Evolutionary conservation across 768 basidiomycete genomes (phyloP).

Genomic region (Polyporus arcularius): DNA sequence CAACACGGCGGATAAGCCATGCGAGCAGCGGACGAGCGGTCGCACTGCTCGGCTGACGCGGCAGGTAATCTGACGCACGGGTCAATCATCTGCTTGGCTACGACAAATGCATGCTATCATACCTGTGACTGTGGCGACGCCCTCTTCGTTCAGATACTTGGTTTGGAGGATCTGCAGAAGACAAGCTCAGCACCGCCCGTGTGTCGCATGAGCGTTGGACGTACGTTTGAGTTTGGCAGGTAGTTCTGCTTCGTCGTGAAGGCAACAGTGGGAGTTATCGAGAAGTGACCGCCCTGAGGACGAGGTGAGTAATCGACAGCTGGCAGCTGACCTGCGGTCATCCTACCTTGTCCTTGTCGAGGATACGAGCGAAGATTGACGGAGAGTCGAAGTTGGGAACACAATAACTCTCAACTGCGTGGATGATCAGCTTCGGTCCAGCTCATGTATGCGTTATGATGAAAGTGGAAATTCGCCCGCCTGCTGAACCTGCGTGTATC

Average conservation of each 20-base stretch:
- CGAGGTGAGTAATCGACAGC: background rate
- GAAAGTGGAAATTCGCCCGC: too few species aligned
- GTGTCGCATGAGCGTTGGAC: conserved; percentile 15
- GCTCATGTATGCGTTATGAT: too few species aligned
- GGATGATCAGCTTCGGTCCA: background rate
- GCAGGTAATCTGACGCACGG: conserved; percentile 65
- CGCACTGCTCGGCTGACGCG: conserved; percentile 52
- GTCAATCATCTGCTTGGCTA: conserved; percentile 6
- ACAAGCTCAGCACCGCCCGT: background rate
- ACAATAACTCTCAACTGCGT: conserved; percentile 86
- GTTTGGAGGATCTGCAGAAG: background rate
- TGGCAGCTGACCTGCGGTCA: background rate
- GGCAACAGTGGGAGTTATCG: conserved; percentile 70
- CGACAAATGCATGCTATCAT: background rate
- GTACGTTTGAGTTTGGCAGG: conserved; percentile 78
- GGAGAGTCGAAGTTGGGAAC: conserved; percentile 94
- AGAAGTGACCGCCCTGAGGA: conserved; percentile 83
- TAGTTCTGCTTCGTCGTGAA: conserved; percentile 83
- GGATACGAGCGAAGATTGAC: conserved; percentile 85
- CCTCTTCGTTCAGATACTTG: conserved; percentile 82
- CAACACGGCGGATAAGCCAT: conserved; percentile 84
- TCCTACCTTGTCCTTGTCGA: conserved; percentile 75
- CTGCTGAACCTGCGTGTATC: too few species aligned
- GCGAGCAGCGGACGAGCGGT: conserved; percentile 66
- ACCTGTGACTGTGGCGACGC: conserved; percentile 85